Base-by-base conservation (phyloP, 139 green algal species). In the Trebouxia sp. region DNA sequence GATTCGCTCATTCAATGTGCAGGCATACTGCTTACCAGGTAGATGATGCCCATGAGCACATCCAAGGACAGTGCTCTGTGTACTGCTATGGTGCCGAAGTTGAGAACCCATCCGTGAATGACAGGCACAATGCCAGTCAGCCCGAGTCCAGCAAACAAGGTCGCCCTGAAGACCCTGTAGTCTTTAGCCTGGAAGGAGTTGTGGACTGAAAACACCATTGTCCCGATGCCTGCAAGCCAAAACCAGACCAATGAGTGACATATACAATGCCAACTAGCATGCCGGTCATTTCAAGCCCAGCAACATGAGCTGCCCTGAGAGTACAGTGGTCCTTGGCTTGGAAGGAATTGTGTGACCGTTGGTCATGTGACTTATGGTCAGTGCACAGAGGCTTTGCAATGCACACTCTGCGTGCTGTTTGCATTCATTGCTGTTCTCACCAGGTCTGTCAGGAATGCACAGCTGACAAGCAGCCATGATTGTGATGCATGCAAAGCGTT, bases 1-100 rank as follows among this genome's bases (percentile, higher is more conserved):
- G n/a, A n/a, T n/a, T n/a, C n/a, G n/a, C n/a, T n/a, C n/a, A n/a
- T n/a, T n/a, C n/a, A n/a, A n/a, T n/a, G n/a, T n/a, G n/a, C n/a
- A n/a, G n/a, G n/a, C n/a, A n/a, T n/a, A n/a, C 2, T 12, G 56
- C 90, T 72, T 58, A 96, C 88, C 79, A 98, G 80, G 85, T 98
- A 98, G 30, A 93, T 82, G 6, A 77, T 75, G 0, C 93, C 95
- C 96, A 99, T 99, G 24, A 92, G 26, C 5, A 92, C 14, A 51
- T 98, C 91, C n/a, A 89, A 76, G 11, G 66, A 17, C 15, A 95
- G 81, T 0, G 90, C 91, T 0, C 6, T 43, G 15, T 79, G 42
- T 14, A 96, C 87, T 0, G 87, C 80, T 67, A 56, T 80, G 22
- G 91, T 83, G 35, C 84, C 66, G 3, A 42, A 17, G 67, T 93